Base-by-base conservation (phyloP, 805 yeast species). In the Starmerella tilneyi region DNA sequence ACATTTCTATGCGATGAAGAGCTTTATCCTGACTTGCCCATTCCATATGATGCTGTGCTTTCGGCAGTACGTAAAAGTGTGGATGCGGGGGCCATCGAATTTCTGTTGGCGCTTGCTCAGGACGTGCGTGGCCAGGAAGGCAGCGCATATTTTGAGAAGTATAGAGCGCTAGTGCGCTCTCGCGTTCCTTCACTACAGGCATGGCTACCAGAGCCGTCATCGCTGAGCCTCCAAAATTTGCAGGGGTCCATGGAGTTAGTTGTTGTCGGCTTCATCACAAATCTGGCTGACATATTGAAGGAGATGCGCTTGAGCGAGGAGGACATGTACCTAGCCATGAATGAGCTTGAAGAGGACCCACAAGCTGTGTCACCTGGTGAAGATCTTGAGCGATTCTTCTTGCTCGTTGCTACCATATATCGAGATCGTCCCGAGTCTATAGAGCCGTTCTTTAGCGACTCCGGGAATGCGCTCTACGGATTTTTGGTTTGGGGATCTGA, bases 401-500 rank as follows among this genome's bases (percentile, higher is more conserved):
- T 88, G 51, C 72, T 89, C 3, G 69, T 84, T 47, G 79, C 79
- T 34, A 82, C 74, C 59, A 69, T 84, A 7, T 86, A 81, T 59
- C 66, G 73, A 22, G 70, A 74, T 15, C 69, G 94, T 46, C 76
- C 79, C 0, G 71, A 72, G 0, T 63, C 79, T 7, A 73, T 82
- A 12, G 56, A 69, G 1, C 44, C 43, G 8, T 81, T 84, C 57
- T 88, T 95, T 94, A 60, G 63, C 11, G 84, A 81, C 51, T 66
- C 73, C 16, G 77, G 73, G 43, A 73, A 80, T 12, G 78, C 78
- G 46, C 68, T 84, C 2, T 71, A 75, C 56, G 96, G 95, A 0
- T 88, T 92, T 53, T 68, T 89, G 32, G 75, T 75, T 45, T 92
- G 97, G 97, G 94, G 94, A 0, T 70, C 92, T 2, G 77, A 76